phyloP scores from a whole-genome alignment of 2,329 filamentous ascomycete species.

The Monilinia aucupariae region DNA sequence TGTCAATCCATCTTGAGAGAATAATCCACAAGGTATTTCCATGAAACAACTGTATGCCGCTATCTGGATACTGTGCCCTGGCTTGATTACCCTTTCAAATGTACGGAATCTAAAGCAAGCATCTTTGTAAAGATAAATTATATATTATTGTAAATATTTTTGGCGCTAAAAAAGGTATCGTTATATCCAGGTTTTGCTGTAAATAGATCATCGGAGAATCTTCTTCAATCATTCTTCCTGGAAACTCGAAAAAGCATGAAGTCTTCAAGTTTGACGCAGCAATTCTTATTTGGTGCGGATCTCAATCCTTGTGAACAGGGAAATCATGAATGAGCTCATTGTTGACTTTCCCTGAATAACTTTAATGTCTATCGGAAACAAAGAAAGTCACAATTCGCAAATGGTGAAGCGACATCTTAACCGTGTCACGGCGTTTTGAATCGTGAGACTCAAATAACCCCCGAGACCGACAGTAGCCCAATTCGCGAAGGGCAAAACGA shows the following conservation, averaged over 20 bases:
- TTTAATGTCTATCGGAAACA: background rate
- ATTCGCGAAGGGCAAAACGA: background rate
- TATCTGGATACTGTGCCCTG: background rate
- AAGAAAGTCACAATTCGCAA: background rate
- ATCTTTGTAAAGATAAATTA: background rate
- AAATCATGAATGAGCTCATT: background rate
- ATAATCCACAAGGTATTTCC: background rate
- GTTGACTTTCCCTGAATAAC: background rate
- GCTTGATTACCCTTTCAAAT: background rate
- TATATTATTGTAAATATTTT: too few species aligned
- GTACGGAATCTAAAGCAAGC: background rate
- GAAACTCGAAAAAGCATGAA: background rate
- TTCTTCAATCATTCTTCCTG: background rate
- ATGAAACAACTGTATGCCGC: background rate
- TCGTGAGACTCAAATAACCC: background rate
- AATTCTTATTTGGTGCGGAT: background rate
- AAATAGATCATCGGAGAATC: conserved; percentile 6
- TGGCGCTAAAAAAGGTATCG: too few species aligned
- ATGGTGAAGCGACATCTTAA: background rate
- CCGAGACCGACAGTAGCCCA: background rate
- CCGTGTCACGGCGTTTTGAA: background rate
- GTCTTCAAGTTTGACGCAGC: background rate
- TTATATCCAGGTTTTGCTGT: too few species aligned
- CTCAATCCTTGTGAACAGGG: background rate
- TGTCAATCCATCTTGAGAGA: background rate